Base-by-base conservation (phyloP, 2,329 filamentous ascomycete species). In the Cordyceps tenuipes region DNA sequence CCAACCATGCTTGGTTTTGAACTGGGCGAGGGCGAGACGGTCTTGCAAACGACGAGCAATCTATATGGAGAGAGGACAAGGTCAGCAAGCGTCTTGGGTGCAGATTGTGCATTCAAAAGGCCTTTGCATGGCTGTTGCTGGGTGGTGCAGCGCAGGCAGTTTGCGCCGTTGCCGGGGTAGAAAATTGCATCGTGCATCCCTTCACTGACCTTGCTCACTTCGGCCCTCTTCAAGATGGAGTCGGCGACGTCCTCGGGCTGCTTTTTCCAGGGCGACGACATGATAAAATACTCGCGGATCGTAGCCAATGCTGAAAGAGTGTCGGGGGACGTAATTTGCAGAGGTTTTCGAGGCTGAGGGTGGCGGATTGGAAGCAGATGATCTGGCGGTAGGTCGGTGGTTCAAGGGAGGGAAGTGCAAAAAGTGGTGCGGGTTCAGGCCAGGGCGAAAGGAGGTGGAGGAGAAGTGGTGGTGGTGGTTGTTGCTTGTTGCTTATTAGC, bases 1-100 rank as follows among this genome's bases (percentile, higher is more conserved):
- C 87, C 91, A 95, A 72, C 92, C 92, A 77, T 96, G 89, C 76
- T 95, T 91, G 66, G 94, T 91, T 78, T 97, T 97, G 82, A 97
- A 94, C 75, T 95, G 94, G 71, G 94, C 94, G 64, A 97, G 85
- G 62, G 94, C 93, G 62, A 99, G 85, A 64, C 93, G 90, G 78
- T 96, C 91, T 77, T 97, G 91, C 59, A 99, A 81, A 69, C 89
- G 89, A 72, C 93, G 83, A 68, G 92, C 94, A 79, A 99, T 96
- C 94, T 97, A 71, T 97, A 71, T 59, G 68, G 34, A 63, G 39
- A n/a, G 17, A 43, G 2, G 4, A 29, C 5, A 17, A 43, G n/a
- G 39, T 43, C 4, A 43, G 39, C 39, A 62, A 59, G 62, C 49
- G 53, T 31, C 26, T 48, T 29, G 21, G 44, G 31, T 3, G 34